Base-by-base conservation (phyloP, 306 rosid genomes). In the Vigna reflexopilosa region DNA sequence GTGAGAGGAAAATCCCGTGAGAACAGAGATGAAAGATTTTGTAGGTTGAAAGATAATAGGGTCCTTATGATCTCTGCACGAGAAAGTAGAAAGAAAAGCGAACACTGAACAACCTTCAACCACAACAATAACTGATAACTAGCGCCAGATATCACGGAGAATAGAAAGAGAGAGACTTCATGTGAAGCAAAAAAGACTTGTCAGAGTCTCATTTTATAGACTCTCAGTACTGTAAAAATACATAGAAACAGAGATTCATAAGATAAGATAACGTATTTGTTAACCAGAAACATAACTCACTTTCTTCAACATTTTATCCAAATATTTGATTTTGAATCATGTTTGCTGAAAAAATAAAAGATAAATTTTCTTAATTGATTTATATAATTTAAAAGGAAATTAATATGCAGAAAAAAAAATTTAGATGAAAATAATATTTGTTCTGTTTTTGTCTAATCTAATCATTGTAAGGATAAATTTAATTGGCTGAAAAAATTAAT, bases 1-100 rank as follows among this genome's bases (percentile, higher is more conserved):
- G 58, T 11, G 26, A 75, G 26, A 75, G 61, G 24, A 40, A 68
- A 80, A 72, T 84, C 87, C 36, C 85, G 85, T 84, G 87, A 84
- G 48, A 12, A 52, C 13, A 48, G 20, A 34, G 44, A 55, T 26
- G 83, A 44, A 74, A 67, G 56, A 72, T 76, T 61, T 40, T 2
- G 82, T 13, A 13, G 78, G 65, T 61, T 79, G 74, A 32, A 75
- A 63, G 73, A 15, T 34, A 49, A 50, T 20, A 64, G 75, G 72
- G 20, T 48, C 16, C 54, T 69, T 70, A 71, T 68, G 81, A 50
- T 38, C 32, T 44, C 17, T 42, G 83, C 88, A 81, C 83, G 85
- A 57, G 72, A 85, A 81, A 81, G 85, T 81, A 68, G 81, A 38
- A 5, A 70, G 61, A 55, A 48, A 71, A 66, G 82, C 22, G 16